These are phyloP conservation scores for Xerocomus brunneocitrinus DNA, from an alignment of 768 basidiomycete genomes.

Conservation along the genomic window DNA sequence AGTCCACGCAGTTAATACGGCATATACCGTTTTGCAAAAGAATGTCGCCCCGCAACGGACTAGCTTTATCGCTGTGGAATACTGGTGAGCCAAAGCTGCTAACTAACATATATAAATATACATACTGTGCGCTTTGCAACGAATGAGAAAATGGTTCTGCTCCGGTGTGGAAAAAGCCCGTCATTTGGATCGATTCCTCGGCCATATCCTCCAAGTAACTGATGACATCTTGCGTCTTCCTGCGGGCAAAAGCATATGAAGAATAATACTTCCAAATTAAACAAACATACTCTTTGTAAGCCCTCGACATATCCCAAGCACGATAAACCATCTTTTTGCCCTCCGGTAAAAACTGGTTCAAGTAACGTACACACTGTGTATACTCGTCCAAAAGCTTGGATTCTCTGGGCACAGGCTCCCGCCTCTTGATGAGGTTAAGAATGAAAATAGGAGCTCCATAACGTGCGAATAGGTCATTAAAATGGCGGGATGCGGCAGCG, in stretches of 20 bases:
- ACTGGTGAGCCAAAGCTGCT: neutral
- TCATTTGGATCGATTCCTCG: constrained; percentile 87
- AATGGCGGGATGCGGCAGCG: constrained; percentile 88
- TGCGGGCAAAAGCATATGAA: constrained; percentile 26
- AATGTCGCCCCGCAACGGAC: constrained; percentile 51
- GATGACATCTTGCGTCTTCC: constrained; percentile 94
- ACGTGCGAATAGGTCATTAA: constrained; percentile 82
- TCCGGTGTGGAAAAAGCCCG: constrained; percentile 94
- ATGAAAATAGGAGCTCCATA: constrained; percentile 90
- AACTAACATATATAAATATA: neutral
- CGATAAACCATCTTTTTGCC: constrained; percentile 86
- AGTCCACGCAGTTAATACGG: constrained; percentile 95
- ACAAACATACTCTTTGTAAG: constrained; percentile 80
- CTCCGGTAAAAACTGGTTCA: constrained; percentile 91
- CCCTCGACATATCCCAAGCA: constrained; percentile 94
- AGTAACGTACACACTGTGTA: constrained; percentile 83
- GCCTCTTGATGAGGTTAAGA: constrained; percentile 89
- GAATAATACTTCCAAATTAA: neutral
- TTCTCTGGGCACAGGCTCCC: constrained; percentile 77
- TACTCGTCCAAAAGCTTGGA: constrained; percentile 89
- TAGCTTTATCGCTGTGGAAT: constrained; percentile 28
- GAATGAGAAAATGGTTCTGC: constrained; percentile 77
- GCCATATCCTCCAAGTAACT: constrained; percentile 93
- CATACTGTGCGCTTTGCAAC: constrained; percentile 42
- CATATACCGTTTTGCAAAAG: constrained; percentile 89